Evolutionary conservation across 805 yeast species (phyloP), one percentile per base, ranked within the genome.

Genomic region (Ogataea trehalophila): DNA sequence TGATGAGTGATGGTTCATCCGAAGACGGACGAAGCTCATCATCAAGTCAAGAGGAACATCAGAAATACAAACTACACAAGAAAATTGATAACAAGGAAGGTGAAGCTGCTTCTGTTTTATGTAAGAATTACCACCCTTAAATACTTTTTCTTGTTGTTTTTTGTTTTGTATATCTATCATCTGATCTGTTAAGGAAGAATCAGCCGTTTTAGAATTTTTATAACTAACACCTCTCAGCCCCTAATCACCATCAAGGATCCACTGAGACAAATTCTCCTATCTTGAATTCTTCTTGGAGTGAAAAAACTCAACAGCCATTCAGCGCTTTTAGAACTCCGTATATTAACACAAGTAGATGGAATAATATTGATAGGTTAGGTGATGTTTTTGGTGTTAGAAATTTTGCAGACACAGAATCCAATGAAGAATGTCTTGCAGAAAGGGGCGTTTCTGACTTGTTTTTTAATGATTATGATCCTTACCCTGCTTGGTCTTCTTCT

Each of bases 401-500:
- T 20, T 57, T 56, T 42, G 64, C 60, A 4, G 60, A 56, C 23
- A 59, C 55, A 13, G 66, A 68, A 17, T 73, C 71, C 6, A 72
- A 69, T 26, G 55, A 60, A 15, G 65, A 57, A 37, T 49, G 55
- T 20, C 51, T 62, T 15, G 62, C 61, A 4, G 62, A 62, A 43
- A 52, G 59, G 43, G 67, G 67, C 2, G 60, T 75, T 22, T 71
- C 68, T 46, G 77, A 75, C 42, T 62, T 65, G 9, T 75, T 71
- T 51, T 75, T 72, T 23, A 64, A 62, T 42, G 61, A 69, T 42
- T 70, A 72, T 54, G 81, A 79, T 49, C 77, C 78, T 48, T 80
- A 75, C 57, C 82, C 85, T 1, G 59, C 76, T 7, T 81, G 86
- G 85, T 33, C 43, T 9, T 63, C 69, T 4, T 57, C 61, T 2